Conservation (phyloP, 192 early-diverging fungal genomes). For the Gamsiella multidivaricata region DNA sequence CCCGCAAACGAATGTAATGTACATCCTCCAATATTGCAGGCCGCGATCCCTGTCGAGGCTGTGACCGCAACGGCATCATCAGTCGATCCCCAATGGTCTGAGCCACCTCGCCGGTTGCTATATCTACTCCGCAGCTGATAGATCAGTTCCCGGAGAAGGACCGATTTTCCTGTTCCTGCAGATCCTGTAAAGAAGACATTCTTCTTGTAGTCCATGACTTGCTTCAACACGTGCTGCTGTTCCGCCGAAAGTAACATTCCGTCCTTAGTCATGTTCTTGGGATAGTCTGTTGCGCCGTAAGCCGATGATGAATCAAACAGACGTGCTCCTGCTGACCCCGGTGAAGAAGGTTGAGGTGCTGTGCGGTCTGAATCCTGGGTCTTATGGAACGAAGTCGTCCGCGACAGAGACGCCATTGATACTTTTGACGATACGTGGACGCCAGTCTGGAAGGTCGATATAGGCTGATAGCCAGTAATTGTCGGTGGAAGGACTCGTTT, state of each 20-base stretch:
- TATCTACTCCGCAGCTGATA: slow-evolving; percentile 49
- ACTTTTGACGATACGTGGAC: background rate
- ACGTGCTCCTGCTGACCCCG: background rate
- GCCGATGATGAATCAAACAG: background rate
- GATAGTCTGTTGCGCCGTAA: background rate
- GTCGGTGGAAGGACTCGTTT: slow-evolving; percentile 11
- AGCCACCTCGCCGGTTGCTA: slow-evolving; percentile 59
- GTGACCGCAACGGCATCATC: slow-evolving; percentile 63
- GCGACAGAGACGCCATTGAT: background rate
- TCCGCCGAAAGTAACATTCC: slow-evolving; percentile 59
- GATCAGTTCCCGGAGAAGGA: slow-evolving; percentile 62
- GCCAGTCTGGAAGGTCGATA: background rate
- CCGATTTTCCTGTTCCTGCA: slow-evolving; percentile 71
- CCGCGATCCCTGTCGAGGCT: slow-evolving; percentile 86
- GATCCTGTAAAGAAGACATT: slow-evolving; percentile 84
- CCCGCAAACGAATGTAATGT: slow-evolving; percentile 81
- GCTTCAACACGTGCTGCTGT: slow-evolving; percentile 68
- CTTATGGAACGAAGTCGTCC: slow-evolving; percentile 1
- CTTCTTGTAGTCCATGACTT: slow-evolving; percentile 63
- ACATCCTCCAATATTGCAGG: slow-evolving; percentile 78
- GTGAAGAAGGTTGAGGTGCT: slow-evolving; percentile 9
- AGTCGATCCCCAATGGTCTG: slow-evolving; percentile 41
- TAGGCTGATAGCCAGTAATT: slow-evolving; percentile 4
- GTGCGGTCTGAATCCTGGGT: background rate
- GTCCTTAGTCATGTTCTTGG: slow-evolving; percentile 27